Evolutionary conservation across 1,284 basidiomycete species (phyloP), one percentile per base, ranked within the genome.

Genomic region (Neonothopanus nambi): DNA sequence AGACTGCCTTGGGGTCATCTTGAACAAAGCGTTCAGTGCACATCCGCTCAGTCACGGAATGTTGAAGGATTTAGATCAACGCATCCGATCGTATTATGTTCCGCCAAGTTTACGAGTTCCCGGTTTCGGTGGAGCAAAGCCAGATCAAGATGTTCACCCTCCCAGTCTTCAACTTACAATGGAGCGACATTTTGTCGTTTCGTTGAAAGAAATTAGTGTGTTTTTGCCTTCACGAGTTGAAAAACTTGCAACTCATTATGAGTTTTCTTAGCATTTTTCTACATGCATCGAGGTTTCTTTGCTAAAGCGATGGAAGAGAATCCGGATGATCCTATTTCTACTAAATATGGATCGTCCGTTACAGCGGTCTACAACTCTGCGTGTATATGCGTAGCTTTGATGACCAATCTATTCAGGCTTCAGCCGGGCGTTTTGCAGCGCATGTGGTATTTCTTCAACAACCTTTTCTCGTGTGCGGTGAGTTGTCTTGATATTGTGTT

Each of bases 21-120:
- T 85, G 56, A 84, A 87, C 58, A 78, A 82, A 61, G 83, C 79
- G 1, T 89, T 86, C 57, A 81, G 83, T 36, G 81, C 84, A 1
- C 76, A 76, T 9, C 70, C 80, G 6, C 78, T 84, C 1, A 80
- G 73, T 58, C 85, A 87, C 66, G 79, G 79, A 55, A 72, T 74
- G 40, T 74, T 87, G 38, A 78, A 79, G 58, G 80, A 84, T 49
- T 74, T 87, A 17, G 82, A 87, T 68, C 79, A 77, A 68, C 82
- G 72, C 57, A 70, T 76, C 18, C 71, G 73, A 35, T 65, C 70
- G 61, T 84, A 82, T 64, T 75, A 75, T 56, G 70, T 85, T 23
- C 85, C 85, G 13, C 79, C 82, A 1, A 83, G 80, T 48, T 70
- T 87, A 15, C 78, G 81, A 61, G 81, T 85, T 3, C 82, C 82